Conservation (phyloP, 1,284 basidiomycete genomes). For the Mrakiaceae sp. region DNA sequence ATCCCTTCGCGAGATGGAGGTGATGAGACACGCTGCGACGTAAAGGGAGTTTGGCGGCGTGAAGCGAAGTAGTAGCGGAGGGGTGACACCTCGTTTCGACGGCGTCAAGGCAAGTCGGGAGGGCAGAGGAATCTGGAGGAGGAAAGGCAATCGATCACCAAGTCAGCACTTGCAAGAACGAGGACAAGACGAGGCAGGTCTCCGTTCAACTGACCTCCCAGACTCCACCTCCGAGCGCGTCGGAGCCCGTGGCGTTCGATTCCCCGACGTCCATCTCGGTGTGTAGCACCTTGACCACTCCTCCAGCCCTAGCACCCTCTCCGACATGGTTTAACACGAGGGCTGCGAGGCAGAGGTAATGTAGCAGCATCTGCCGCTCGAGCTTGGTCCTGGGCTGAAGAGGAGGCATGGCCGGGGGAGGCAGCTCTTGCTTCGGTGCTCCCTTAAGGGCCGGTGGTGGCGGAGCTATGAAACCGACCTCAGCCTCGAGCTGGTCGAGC, state of each 20-base stretch:
- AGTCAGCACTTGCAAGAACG: too few species aligned
- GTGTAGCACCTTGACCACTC: slow-evolving; percentile 8
- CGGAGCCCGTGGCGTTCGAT: not conserved
- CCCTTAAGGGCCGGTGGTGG: not conserved
- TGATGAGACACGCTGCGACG: slow-evolving; percentile 14
- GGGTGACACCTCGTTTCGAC: not conserved
- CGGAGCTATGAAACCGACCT: not conserved
- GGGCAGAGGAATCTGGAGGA: not conserved
- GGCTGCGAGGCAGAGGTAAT: slow-evolving; percentile 6
- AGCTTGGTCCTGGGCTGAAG: not conserved
- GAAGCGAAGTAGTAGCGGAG: not conserved
- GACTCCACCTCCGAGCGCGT: slow-evolving; percentile 5
- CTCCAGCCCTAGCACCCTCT: not conserved
- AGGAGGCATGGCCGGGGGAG: not conserved
- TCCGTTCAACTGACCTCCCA: slow-evolving; percentile 5
- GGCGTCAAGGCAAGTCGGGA: not conserved
- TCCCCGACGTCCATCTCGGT: not conserved
- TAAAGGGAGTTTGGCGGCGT: slow-evolving; percentile 5
- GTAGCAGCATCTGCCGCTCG: not conserved
- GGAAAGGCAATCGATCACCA: not conserved
- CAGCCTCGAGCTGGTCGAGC: not conserved
- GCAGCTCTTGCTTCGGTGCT: not conserved
- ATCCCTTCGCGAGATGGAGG: slow-evolving; percentile 9
- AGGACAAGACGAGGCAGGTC: not conserved
- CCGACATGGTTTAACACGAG: slow-evolving; percentile 6